Base-by-base conservation (phyloP, 257 asterid genomes). In the Solanum paucissectum region DNA sequence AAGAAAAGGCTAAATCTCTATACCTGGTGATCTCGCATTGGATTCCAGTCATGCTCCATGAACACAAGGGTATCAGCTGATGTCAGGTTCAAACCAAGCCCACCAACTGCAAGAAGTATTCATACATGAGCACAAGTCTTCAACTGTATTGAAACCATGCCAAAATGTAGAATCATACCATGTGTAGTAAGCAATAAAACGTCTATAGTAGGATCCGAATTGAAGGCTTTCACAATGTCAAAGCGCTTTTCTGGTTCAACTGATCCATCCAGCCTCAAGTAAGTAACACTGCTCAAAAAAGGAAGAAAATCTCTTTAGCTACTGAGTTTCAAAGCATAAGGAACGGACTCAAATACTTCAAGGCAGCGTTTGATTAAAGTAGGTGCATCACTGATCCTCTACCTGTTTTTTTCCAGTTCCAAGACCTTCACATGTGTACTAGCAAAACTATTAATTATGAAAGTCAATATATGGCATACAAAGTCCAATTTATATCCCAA, bases 1-100 rank as follows among this genome's bases (percentile, higher is more conserved):
- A 64, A 27, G 62, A 85, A 83, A 69, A 66, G 90, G 76, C 73
- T n/a, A 37, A 21, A 73, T 52, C 32, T 85, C 3, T 32, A 33
- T 89, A 96, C 99, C 99, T 97, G 99, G 91, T 95, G 99, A 91
- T 97, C 99, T 87, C 99, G 94, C 99, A 97, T 97, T 86, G 99
- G 99, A 96, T 97, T 97, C 99, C 99, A 97, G 88, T 97, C 99
- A 89, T 97, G 99, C 94, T 97, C 99, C 99, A 96, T 95, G 88
- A 97, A 97, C 92, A 97, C 99, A 76, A 97, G 98, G 87, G 99
- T 97, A 93, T 97, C 99, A 64, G 99, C 99, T 11, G 99, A 97
- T 36, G 99, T 96, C 93, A 97, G 91, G 91, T 97, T 97, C 91
- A 97, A 90, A 87, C 99, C 99, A 91, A 97, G 99, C 81, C 99